Evolutionary conservation across 148 eudicot species (phyloP).

Genomic region (Vaccinium darrowii): DNA sequence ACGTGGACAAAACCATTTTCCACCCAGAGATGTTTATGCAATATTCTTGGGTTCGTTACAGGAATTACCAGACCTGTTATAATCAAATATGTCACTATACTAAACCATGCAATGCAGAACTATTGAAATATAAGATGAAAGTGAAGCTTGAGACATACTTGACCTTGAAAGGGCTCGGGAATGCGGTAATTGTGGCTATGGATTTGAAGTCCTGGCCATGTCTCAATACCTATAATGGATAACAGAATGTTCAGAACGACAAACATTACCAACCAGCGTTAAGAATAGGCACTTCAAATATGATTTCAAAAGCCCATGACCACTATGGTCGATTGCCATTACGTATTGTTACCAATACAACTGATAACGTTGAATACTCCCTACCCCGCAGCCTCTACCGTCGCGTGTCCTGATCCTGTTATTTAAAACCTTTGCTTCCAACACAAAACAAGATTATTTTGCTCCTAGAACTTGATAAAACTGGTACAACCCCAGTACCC

Average conservation of each 20-base stretch:
- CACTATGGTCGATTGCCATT: too few relatives aligned
- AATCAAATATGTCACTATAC: not conserved
- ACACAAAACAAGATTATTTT: not conserved
- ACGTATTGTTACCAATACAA: too few relatives aligned
- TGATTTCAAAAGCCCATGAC: too few relatives aligned
- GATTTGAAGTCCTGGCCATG: slow-evolving; percentile 88
- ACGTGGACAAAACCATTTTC: not conserved
- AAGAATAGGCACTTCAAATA: too few relatives aligned
- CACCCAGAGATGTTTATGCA: not conserved
- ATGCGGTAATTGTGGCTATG: slow-evolving; percentile 96
- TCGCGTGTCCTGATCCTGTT: too few relatives aligned
- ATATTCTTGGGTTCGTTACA: not conserved
- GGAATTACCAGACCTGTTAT: not conserved
- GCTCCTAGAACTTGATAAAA: not conserved
- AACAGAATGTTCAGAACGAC: slow-evolving; percentile 1
- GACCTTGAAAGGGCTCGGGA: slow-evolving; percentile 69
- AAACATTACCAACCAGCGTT: not conserved
- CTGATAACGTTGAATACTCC: too few relatives aligned
- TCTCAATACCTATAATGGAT: slow-evolving; percentile 51
- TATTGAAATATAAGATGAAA: not conserved
- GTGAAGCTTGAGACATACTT: slow-evolving; percentile 41
- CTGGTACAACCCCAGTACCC: not conserved
- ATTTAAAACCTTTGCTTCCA: not conserved
- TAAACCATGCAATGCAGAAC: not conserved
- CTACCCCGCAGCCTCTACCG: too few relatives aligned